These are phyloP conservation scores for Phialemoniopsis sp. DNA, from an alignment of 2,329 filamentous ascomycete genomes.

Conservation along the genomic window DNA sequence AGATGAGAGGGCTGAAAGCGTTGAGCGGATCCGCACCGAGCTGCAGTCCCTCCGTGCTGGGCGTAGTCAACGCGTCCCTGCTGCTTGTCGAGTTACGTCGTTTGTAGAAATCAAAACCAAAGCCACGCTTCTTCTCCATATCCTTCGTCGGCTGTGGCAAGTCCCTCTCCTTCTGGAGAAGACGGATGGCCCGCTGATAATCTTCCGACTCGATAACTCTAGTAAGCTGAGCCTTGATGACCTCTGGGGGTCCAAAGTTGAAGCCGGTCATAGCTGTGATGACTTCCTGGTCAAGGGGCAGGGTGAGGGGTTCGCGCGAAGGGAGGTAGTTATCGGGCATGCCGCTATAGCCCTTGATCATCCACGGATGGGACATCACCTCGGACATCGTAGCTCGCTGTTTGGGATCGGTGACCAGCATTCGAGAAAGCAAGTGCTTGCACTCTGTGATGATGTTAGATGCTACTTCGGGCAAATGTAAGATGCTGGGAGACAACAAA, in stretches of 20 bases:
- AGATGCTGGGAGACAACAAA: constrained; percentile 37
- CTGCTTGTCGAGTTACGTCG: constrained; percentile 85
- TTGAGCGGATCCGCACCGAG: constrained; percentile 85
- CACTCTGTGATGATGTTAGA: constrained; percentile 65
- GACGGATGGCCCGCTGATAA: constrained; percentile 79
- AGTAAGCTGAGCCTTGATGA: constrained; percentile 76
- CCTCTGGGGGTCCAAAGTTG: constrained; percentile 86
- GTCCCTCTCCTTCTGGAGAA: constrained; percentile 64
- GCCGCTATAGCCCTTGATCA: constrained; percentile 83
- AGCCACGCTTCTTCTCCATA: constrained; percentile 79
- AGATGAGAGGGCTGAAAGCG: constrained; percentile 86
- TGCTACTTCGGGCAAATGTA: neutral
- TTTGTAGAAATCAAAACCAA: constrained; percentile 95
- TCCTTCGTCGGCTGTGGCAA: constrained; percentile 53
- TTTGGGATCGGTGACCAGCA: constrained; percentile 92
- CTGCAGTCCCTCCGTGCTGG: constrained; percentile 82
- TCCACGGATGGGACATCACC: constrained; percentile 94
- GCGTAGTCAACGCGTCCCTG: constrained; percentile 76
- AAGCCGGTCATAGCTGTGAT: constrained; percentile 96
- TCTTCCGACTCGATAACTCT: constrained; percentile 90
- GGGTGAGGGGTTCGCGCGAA: constrained; percentile 73
- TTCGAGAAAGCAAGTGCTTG: constrained; percentile 84
- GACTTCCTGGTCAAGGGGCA: constrained; percentile 79
- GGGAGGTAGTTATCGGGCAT: constrained; percentile 89
- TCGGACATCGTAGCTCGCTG: constrained; percentile 83